phyloP scores from a whole-genome alignment of 1,284 basidiomycete genomes.

The Ganoderma resinaceum region DNA sequence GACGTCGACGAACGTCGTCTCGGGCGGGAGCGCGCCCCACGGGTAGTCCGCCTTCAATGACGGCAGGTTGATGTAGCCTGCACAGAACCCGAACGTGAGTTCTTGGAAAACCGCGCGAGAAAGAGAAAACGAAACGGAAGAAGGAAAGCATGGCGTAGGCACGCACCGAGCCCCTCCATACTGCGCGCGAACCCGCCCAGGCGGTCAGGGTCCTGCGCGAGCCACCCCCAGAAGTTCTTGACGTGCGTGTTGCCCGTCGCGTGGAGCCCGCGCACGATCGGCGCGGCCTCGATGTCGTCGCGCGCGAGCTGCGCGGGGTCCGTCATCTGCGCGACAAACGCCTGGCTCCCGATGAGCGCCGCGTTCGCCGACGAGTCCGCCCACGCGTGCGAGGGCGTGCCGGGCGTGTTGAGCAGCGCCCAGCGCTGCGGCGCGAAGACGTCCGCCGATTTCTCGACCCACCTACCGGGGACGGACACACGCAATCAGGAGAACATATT shows the following conservation, averaged over 20 bases:
- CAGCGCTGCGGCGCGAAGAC: slow-evolving; percentile 10
- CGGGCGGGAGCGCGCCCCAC: slow-evolving; percentile 10
- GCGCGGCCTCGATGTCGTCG: slow-evolving; percentile 5
- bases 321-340: slow-evolving; percentile 8
- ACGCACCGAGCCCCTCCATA: slow-evolving; percentile 8
- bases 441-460: background rate
- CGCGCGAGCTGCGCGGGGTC: background rate
- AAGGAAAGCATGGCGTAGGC: too few relatives aligned
- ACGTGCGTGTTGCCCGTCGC: background rate
- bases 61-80: slow-evolving; percentile 9
- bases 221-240: slow-evolving; percentile 8
- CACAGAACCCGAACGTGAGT: background rate
- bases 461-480: background rate
- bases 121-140: background rate
- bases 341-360: slow-evolving; percentile 2
- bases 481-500: background rate
- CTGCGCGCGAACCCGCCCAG: slow-evolving; percentile 10
- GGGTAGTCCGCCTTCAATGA: slow-evolving; percentile 12
- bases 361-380: slow-evolving; percentile 3
- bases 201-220: slow-evolving; percentile 8
- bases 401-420: slow-evolving; percentile 6
- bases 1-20: slow-evolving; percentile 13
- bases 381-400: background rate
- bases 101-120: too few relatives aligned
- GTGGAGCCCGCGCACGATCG: slow-evolving; percentile 6